A percentile compares a stretch with the other conserved stretches of the same genome.
Evolutionary conservation across 2,329 filamentous ascomycete species (phyloP).

Genomic region (Pezicula neosporulosa): DNA sequence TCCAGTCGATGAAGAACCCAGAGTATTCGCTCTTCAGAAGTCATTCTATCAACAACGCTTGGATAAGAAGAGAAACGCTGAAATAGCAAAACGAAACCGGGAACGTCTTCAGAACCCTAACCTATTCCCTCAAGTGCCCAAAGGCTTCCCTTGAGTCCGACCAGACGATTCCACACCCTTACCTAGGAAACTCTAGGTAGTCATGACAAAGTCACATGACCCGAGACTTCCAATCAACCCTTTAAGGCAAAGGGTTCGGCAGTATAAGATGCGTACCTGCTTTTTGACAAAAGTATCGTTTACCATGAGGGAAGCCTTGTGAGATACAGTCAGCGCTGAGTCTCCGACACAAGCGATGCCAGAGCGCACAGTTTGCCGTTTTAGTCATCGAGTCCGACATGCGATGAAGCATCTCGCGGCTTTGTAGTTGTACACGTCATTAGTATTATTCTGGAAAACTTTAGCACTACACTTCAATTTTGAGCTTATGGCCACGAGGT

Average conservation of each 20-base stretch:
- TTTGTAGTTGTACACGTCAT: background rate
- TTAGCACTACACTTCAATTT: background rate
- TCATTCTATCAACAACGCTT: conserved; percentile 84
- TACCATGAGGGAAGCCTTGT: conserved; percentile 1
- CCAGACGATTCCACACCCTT: too few relatives aligned
- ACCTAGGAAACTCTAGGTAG: too few relatives aligned
- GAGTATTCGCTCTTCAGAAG: conserved; percentile 83
- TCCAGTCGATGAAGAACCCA: conserved; percentile 60
- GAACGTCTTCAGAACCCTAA: conserved; percentile 76
- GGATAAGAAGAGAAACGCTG: conserved; percentile 73
- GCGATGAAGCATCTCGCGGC: too few relatives aligned
- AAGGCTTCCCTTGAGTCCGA: conserved; percentile 40
- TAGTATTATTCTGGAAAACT: conserved; percentile 4
- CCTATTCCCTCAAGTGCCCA: conserved; percentile 83
- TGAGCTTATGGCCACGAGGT: conserved; percentile 6
- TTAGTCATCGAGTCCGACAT: conserved; percentile 2
- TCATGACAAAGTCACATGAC: background rate
- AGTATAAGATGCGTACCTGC: too few relatives aligned
- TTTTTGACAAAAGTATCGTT: background rate
- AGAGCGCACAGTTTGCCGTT: conserved; percentile 4
- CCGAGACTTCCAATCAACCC: too few relatives aligned
- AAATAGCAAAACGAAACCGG: conserved; percentile 74
- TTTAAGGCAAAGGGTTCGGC: too few relatives aligned
- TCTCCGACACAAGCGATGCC: background rate
- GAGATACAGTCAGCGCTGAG: conserved; percentile 20